These are phyloP conservation scores for Sutorius australiensis DNA, from an alignment of 768 basidiomycete species.

Conservation along the genomic window DNA sequence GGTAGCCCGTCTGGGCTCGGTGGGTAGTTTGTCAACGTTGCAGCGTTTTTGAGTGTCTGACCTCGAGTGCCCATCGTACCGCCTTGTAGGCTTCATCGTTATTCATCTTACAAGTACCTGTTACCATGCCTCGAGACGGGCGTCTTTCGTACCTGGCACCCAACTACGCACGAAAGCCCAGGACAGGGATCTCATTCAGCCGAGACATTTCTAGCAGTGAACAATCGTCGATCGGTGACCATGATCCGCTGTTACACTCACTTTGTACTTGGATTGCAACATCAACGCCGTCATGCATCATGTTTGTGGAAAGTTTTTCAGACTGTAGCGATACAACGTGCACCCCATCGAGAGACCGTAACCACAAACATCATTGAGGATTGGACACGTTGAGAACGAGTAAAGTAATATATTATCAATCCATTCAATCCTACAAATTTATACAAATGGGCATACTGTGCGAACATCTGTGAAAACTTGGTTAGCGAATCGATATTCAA, in stretches of 20 bases:
- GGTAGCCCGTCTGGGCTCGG: slow-evolving; percentile 3
- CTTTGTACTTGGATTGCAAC: slow-evolving; percentile 6
- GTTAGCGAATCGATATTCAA: slow-evolving; percentile 5
- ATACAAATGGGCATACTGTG: neutral
- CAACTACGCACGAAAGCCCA: slow-evolving; percentile 8
- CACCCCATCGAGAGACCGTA: neutral
- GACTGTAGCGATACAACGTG: neutral
- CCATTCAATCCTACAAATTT: neutral
- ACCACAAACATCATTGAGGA: neutral
- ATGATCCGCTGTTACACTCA: neutral
- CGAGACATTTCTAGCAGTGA: neutral
- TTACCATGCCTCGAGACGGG: neutral
- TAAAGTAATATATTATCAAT: neutral
- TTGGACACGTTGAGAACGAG: neutral
- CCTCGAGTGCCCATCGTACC: slow-evolving; percentile 10
- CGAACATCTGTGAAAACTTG: slow-evolving; percentile 1
- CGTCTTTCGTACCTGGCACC: neutral
- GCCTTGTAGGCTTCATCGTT: slow-evolving; percentile 5
- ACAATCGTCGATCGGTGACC: neutral
- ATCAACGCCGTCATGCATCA: neutral
- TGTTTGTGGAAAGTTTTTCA: neutral
- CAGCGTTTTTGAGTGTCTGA: neutral
- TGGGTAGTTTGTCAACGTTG: neutral
- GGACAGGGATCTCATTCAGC: slow-evolving; percentile 8
- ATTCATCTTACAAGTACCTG: slow-evolving; percentile 4